Conservation (phyloP, 208 protist species). For the Trypanosoma platydactyli region DNA sequence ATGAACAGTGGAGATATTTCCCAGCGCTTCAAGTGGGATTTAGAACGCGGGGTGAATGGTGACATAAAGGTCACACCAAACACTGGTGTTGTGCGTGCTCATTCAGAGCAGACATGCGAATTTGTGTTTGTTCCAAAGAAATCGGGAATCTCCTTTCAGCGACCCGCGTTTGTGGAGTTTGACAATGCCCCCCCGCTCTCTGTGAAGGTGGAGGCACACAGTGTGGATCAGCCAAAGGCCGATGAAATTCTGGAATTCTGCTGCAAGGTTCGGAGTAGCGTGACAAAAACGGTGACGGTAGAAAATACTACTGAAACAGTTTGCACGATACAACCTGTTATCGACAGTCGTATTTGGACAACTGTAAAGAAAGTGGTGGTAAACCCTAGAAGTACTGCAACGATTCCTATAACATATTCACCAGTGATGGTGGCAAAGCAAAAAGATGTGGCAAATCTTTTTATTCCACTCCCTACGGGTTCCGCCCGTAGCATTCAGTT, state of each 20-base stretch:
- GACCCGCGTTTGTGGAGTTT: slow-evolving; percentile 65
- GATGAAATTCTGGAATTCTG: slow-evolving; percentile 75
- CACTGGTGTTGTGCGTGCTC: slow-evolving; percentile 82
- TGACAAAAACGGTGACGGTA: slow-evolving; percentile 66
- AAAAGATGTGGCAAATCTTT: slow-evolving; percentile 80
- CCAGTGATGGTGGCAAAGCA: slow-evolving; percentile 75
- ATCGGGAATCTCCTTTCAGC: slow-evolving; percentile 34
- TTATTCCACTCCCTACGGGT: slow-evolving; percentile 93
- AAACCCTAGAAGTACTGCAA: slow-evolving; percentile 57
- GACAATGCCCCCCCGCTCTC: slow-evolving; percentile 73
- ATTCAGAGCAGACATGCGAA: slow-evolving; percentile 89
- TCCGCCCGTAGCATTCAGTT: slow-evolving; percentile 78
- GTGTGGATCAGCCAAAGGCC: slow-evolving; percentile 64
- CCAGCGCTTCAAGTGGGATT: slow-evolving; percentile 90
- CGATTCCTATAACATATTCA: slow-evolving; percentile 84
- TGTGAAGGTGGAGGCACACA: slow-evolving; percentile 86
- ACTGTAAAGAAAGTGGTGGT: slow-evolving; percentile 66
- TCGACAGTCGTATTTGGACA: slow-evolving; percentile 83
- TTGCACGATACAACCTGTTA: slow-evolving; percentile 86
- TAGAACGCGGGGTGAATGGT: slow-evolving; percentile 14
- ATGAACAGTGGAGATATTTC: slow-evolving; percentile 96
- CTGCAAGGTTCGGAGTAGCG: slow-evolving; percentile 76
- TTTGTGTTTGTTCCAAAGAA: slow-evolving; percentile 86
- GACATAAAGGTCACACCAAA: slow-evolving; percentile 84
- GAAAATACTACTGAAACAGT: slow-evolving; percentile 71